phyloP scores from a whole-genome alignment of 352 stramenopile species.

The Globisporangium nodosum region DNA sequence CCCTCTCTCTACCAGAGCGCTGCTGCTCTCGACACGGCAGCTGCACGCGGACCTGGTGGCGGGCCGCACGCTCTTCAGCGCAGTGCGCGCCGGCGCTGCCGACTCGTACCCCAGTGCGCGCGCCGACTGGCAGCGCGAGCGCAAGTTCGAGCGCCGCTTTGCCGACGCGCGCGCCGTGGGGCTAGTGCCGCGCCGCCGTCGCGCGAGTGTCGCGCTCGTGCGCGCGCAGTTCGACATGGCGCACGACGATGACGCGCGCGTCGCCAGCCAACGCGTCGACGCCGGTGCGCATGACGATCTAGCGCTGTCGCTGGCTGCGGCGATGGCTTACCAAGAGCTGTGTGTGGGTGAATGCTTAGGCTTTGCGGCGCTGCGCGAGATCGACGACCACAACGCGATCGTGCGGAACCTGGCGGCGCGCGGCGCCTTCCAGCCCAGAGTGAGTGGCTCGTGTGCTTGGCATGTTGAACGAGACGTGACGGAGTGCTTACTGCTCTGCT shows the following conservation, averaged over 20 bases:
- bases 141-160: conserved; percentile 45
- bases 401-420: conserved; percentile 38
- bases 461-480: background rate
- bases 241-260: conserved; percentile 21
- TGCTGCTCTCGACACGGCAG: conserved; percentile 50
- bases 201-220: conserved; percentile 36
- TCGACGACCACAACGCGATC: conserved; percentile 73
- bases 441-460: conserved; percentile 11
- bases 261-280: conserved; percentile 43
- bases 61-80: conserved; percentile 48
- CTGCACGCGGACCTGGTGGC: conserved; percentile 45
- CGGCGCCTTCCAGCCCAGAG: conserved; percentile 45
- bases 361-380: conserved; percentile 43
- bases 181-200: conserved; percentile 19
- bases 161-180: conserved; percentile 36
- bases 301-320: background rate
- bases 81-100: conserved; percentile 57
- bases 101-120: conserved; percentile 62
- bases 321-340: background rate
- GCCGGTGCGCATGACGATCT: conserved; percentile 16
- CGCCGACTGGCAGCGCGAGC: conserved; percentile 71
- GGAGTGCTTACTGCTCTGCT: background rate
- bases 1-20: conserved; percentile 21
- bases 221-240: conserved; percentile 44
- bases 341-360: conserved; percentile 14